Evolutionary conservation across 176 grass and related monocot genomes (phyloP).

Genomic region (Oryza meyeriana): DNA sequence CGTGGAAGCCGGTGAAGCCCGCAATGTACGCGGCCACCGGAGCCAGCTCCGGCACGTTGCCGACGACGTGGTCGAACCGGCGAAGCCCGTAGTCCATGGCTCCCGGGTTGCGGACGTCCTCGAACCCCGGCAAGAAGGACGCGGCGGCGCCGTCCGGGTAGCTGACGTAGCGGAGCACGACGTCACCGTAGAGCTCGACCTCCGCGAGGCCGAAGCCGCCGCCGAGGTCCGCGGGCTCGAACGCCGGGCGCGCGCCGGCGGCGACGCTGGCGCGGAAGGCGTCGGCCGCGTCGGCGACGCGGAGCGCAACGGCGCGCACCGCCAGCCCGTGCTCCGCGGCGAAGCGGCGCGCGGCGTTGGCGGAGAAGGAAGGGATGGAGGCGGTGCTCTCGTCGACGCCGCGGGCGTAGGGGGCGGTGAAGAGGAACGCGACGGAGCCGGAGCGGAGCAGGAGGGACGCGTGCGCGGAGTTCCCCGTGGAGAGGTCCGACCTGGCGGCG

Average conservation of each 20-base stretch:
- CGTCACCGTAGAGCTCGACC: conserved; percentile 87
- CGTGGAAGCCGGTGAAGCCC: conserved; percentile 81
- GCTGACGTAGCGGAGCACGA: conserved; percentile 83
- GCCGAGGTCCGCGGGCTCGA: conserved; percentile 59
- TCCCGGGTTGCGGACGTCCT: background rate
- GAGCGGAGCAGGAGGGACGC: conserved; percentile 85
- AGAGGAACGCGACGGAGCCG: conserved; percentile 65
- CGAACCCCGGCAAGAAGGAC: conserved; percentile 77
- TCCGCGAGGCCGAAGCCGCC: conserved; percentile 67
- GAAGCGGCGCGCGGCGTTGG: conserved; percentile 46
- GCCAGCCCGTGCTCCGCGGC: conserved; percentile 63
- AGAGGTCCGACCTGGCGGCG: conserved; percentile 74
- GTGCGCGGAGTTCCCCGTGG: conserved; percentile 77
- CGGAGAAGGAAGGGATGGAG: conserved; percentile 65
- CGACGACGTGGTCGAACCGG: conserved; percentile 84
- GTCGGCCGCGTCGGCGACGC: conserved; percentile 67
- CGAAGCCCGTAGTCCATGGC: conserved; percentile 51
- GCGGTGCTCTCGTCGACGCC: conserved; percentile 32
- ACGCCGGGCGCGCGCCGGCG: conserved; percentile 69
- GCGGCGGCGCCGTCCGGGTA: conserved; percentile 20
- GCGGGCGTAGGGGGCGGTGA: conserved; percentile 69
- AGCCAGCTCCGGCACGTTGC: conserved; percentile 70
- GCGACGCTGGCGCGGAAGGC: conserved; percentile 71
- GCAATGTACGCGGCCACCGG: conserved; percentile 48
- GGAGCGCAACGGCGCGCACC: conserved; percentile 66